Evolutionary conservation across 371 early-diverging fungal genomes (phyloP), one percentile per base, ranked within the genome.

Genomic region (Mortierella sp.): DNA sequence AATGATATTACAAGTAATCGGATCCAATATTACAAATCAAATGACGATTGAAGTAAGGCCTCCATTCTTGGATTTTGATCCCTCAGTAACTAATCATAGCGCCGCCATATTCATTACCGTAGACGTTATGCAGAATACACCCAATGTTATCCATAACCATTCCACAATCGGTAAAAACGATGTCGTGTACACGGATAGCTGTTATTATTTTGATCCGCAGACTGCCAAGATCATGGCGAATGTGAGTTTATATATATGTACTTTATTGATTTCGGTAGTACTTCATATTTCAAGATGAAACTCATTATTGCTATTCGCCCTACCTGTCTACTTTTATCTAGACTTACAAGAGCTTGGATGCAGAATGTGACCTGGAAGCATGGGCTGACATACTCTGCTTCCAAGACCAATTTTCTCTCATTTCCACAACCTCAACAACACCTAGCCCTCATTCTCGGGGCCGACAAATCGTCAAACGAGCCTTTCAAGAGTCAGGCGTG

Each of bases 171-270:
- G n/a, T 32, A 41, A 15, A 22, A 32, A 65, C 2, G 77, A 69
- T 24, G 50, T 65, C 16, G 84, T 82, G 21, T 84, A 84, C 38
- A 84, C 84, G 0, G 84, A 84, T 63, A 77, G 84, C 21, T 76
- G 77, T 24, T 84, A 82, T 57, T 84, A 77, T 66, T 84, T 84
- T 71, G 84, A 84, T 74, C 77, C 83, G 67, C 64, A 61, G 10
- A 77, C 72, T 11, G 72, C 72, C 0, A 58, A 40, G 5, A 28
- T 77, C 52, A 63, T 84, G 74, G 74, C 82, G 21, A 43, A 68
- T 13, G 84, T 82, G 67, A 60, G 77, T 45, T 19, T 38, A 6
- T 24, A 4, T 36, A 52, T 11, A 4, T 36, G 41, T 11, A 22
- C 59, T 61, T 60, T 28, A 7, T 64, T 55, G 0, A 24, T 55